These are phyloP conservation scores for Phtheirospermum japonicum DNA, from an alignment of 257 asterid genomes.

Conservation along the genomic window DNA sequence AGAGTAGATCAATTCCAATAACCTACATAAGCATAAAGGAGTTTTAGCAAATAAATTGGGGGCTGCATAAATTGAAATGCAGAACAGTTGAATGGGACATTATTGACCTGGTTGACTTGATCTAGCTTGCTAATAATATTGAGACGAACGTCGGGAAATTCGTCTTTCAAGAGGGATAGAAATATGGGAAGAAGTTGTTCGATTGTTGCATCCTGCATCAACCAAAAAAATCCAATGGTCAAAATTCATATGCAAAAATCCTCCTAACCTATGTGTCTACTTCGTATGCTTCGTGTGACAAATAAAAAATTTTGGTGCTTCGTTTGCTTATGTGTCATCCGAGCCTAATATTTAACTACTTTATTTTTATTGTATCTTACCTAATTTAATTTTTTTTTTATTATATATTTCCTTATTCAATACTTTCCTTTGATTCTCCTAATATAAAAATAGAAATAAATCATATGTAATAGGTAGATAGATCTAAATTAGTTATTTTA, in stretches of 20 bases:
- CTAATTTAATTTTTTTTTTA: too few relatives aligned
- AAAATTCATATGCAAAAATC: not conserved
- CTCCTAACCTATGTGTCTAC: too few relatives aligned
- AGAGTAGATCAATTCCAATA: slow-evolving; percentile 70
- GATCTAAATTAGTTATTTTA: too few relatives aligned
- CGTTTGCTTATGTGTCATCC: too few relatives aligned
- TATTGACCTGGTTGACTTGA: slow-evolving; percentile 78
- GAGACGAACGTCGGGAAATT: slow-evolving; percentile 85
- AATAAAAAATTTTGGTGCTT: too few relatives aligned
- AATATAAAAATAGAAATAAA: too few relatives aligned
- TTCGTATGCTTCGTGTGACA: too few relatives aligned
- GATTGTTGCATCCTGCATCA: slow-evolving; percentile 75
- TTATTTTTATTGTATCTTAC: too few relatives aligned
- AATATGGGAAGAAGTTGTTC: slow-evolving; percentile 92
- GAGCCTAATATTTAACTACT: too few relatives aligned
- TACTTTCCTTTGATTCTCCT: too few relatives aligned
- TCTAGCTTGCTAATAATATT: slow-evolving; percentile 88
- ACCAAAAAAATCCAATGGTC: slow-evolving; percentile 1
- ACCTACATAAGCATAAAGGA: slow-evolving; percentile 41
- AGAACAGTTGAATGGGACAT: slow-evolving; percentile 1
- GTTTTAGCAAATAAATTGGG: not conserved
- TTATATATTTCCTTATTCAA: too few relatives aligned
- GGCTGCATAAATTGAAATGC: not conserved
- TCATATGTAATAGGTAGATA: too few relatives aligned
- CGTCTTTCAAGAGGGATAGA: slow-evolving; percentile 85